Percentiles rank a stretch among this genome's conserved stretches.
phyloP scores from a whole-genome alignment of 331 rosid species.

The Erythrophleum ivorense region DNA sequence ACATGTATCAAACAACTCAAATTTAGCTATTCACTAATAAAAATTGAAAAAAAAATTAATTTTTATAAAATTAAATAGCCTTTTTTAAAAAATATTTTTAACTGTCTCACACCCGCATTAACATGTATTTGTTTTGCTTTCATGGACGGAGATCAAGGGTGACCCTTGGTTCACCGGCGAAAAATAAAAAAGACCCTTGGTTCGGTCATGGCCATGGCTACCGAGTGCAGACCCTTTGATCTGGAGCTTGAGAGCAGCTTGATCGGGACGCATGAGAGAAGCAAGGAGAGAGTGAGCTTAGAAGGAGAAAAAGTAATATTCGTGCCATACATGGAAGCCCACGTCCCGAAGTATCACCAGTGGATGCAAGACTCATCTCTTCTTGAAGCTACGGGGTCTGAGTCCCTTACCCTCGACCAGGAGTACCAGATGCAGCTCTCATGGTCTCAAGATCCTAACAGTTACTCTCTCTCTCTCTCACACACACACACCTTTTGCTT shows the following conservation, averaged over 20 bases:
- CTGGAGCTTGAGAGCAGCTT: background rate
- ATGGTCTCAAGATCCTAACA: constrained; percentile 82
- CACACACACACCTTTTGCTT: background rate
- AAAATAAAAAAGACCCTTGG: background rate
- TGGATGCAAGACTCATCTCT: constrained; percentile 90
- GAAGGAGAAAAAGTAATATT: constrained; percentile 73
- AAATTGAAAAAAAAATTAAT: too few relatives aligned
- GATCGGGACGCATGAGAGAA: constrained; percentile 28
- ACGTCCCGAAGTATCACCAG: constrained; percentile 77
- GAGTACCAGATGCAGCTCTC: constrained; percentile 90
- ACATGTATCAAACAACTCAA: too few relatives aligned
- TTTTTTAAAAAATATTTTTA: too few relatives aligned
- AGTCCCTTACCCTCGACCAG: constrained; percentile 79
- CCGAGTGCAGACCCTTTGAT: background rate
- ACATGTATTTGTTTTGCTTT: too few relatives aligned
- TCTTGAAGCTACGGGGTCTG: constrained; percentile 88
- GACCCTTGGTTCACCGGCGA: background rate
- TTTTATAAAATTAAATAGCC: too few relatives aligned
- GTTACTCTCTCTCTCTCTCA: constrained; percentile 42
- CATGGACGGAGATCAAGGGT: background rate
- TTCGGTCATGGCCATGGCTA: background rate
- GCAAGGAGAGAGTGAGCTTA: constrained; percentile 59
- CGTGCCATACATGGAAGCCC: constrained; percentile 83
- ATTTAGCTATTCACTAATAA: too few relatives aligned
- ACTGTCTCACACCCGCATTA: too few relatives aligned